Conservation (phyloP, 2,329 filamentous ascomycete genomes). For the Leptoxyphium fumago region DNA sequence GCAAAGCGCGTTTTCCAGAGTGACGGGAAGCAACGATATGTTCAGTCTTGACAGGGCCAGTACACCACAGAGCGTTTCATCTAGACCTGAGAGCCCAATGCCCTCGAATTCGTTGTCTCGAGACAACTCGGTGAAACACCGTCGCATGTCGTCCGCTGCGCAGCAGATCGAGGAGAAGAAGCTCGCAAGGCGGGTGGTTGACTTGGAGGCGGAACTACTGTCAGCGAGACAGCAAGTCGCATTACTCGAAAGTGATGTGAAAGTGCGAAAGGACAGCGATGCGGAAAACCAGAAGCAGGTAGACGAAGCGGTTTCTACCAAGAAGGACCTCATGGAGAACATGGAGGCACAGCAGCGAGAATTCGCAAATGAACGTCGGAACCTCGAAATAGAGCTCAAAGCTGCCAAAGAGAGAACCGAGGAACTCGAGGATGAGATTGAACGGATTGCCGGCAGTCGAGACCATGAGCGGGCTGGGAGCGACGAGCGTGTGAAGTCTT, state of each 20-base stretch:
- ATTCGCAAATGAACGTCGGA: conserved; percentile 71
- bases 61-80: background rate
- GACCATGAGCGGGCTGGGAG: conserved; percentile 64
- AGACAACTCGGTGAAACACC: conserved; percentile 16
- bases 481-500: conserved; percentile 51
- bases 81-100: conserved; percentile 2
- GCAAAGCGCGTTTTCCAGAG: conserved; percentile 46
- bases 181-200: conserved; percentile 45
- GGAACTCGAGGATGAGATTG: conserved; percentile 83
- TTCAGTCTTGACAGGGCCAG: conserved; percentile 14
- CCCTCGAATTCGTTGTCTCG: conserved; percentile 11
- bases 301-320: conserved; percentile 79
- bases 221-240: conserved; percentile 55
- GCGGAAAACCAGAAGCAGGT: conserved; percentile 53
- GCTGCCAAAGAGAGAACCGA: conserved; percentile 64
- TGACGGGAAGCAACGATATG: conserved; percentile 17
- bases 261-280: conserved; percentile 35
- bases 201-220: conserved; percentile 64
- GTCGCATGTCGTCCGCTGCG: conserved; percentile 47
- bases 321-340: conserved; percentile 86
- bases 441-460: conserved; percentile 65
- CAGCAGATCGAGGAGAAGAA: conserved; percentile 47
- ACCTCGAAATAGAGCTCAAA: conserved; percentile 66
- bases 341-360: conserved; percentile 85
- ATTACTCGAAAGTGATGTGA: conserved; percentile 55